Evolutionary conservation across 176 grass and related monocot genomes (phyloP).

Genomic region (Puccinellia tenuiflora): DNA sequence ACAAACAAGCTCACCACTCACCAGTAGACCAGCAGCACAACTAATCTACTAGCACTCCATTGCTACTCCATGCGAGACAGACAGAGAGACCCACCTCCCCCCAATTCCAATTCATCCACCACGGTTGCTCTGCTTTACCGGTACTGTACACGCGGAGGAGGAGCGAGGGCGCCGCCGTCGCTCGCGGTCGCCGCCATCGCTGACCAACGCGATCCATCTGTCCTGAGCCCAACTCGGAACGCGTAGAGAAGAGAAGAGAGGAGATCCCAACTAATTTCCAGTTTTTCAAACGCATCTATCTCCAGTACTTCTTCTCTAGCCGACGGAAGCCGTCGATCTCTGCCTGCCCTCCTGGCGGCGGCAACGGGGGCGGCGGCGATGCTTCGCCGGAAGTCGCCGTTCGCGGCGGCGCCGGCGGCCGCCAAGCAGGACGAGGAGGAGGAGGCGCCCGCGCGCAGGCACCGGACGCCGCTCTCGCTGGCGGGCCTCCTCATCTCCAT

Average conservation of each 20-base stretch:
- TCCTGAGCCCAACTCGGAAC: not conserved
- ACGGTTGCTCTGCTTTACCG: not conserved
- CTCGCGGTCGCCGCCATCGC: not conserved
- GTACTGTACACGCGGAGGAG: not conserved
- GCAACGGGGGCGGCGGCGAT: not conserved
- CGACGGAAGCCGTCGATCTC: not conserved
- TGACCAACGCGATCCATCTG: not conserved
- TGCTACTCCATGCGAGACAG: not conserved
- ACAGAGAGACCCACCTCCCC: not conserved
- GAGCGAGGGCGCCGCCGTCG: not conserved
- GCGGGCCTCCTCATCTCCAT: slow-evolving; percentile 46
- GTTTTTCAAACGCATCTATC: not conserved
- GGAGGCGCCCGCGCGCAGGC: slow-evolving; percentile 31
- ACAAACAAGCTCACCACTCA: not conserved
- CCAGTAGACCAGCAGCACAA: not conserved
- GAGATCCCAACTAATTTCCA: not conserved
- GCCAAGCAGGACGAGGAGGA: slow-evolving; percentile 33
- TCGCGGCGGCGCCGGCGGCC: slow-evolving; percentile 18
- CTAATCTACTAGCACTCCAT: not conserved
- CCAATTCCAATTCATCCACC: not conserved
- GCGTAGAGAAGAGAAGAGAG: not conserved
- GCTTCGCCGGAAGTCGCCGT: slow-evolving; percentile 56
- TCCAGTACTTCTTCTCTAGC: not conserved
- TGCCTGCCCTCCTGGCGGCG: not conserved
- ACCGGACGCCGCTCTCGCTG: slow-evolving; percentile 38